Conservation (phyloP, 192 early-diverging fungal genomes). For the Podila clonocystis region DNA sequence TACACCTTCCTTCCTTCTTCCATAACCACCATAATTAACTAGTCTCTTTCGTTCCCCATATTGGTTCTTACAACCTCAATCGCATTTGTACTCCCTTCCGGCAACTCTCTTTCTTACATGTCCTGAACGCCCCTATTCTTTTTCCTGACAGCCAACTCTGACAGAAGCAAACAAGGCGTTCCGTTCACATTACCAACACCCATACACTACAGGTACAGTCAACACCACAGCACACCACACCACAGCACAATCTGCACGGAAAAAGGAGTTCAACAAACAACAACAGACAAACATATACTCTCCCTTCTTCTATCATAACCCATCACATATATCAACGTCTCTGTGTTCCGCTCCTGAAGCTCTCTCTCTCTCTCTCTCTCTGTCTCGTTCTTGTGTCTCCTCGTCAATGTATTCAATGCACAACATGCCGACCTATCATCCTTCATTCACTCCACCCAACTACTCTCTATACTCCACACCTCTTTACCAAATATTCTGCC, state of each 20-base stretch:
- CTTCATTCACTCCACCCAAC: no score
- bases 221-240: no score
- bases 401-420: background rate
- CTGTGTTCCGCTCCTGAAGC: no score
- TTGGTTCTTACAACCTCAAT: background rate
- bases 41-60: background rate
- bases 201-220: background rate
- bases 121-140: background rate
- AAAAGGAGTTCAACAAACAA: background rate
- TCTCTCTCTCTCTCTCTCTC: background rate
- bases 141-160: background rate
- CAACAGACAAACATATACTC: background rate
- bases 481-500: no score
- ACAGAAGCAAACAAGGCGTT: constrained; percentile 4
- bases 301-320: background rate
- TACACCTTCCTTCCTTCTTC: no score
- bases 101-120: background rate
- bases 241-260: background rate
- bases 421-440: no score
- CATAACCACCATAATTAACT: background rate
- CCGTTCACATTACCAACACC: background rate
- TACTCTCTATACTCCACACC: no score
- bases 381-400: background rate
- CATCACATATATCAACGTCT: no score
- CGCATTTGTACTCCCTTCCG: background rate